Evolutionary conservation across 352 stramenopile species (phyloP), one percentile per base, ranked within the genome.

Genomic region (Elongisporangium prolatum): DNA sequence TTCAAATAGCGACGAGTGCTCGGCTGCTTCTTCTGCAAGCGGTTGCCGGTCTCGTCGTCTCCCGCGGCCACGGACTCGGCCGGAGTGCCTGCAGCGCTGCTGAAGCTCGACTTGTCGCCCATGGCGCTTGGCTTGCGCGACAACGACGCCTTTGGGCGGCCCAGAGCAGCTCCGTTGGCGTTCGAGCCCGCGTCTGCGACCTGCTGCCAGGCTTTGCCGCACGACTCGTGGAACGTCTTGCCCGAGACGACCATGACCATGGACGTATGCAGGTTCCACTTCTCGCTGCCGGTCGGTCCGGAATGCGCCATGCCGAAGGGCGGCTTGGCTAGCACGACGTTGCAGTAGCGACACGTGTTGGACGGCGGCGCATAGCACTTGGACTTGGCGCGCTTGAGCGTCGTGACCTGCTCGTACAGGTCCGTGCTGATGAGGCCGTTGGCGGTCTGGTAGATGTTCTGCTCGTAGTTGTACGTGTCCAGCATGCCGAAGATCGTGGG

Each of bases 401-500:
- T 86, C 55, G 75, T 87, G 53, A 95, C 85, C 64, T 95, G 86
- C 38, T 95, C 86, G 56, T 86, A 92, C 28, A 95, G 63, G 71
- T 95, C 86, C 51, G 77, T 73, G 49, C 83, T 92, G 54, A 94
- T 92, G 16, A 95, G 75, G 6, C 71, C 83, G 49, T 93, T 93
- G 5, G 84, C 84, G 1, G 84, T 93, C 71, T 93, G 80, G 69
- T 93, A 94, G 61, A 95, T 94, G 70, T 90, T 93, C 57, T 91
- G 80, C 67, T 95, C 86, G 73, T 95, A 93, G 68, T 93, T 93
- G 74, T 93, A 94, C 54, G 93, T 97, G 67, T 92, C 88, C n/a
- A 98, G 66, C 77, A 98, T 97, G 65, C 86, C 93, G 38, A 96
- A 93, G 57, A 98, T 93, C 52, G 96, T 97, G 47, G 96, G 91